phyloP scores from a whole-genome alignment of 495 filamentous ascomycete species.

The Bathelium albidoporum region DNA sequence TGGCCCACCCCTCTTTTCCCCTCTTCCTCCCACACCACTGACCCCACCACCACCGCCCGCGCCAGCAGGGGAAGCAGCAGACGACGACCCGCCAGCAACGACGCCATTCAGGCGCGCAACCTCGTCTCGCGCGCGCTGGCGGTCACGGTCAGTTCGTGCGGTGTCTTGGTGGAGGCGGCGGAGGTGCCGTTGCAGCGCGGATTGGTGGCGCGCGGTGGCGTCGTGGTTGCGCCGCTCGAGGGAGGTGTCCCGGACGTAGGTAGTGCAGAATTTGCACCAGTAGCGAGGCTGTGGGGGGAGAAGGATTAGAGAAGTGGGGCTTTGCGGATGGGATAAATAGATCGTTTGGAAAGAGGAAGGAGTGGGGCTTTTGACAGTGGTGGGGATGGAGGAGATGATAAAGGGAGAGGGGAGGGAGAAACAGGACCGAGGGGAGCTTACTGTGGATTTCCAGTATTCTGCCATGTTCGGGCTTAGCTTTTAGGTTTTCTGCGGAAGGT shows the following conservation, averaged over 20 bases:
- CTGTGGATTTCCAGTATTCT: conserved; percentile 98
- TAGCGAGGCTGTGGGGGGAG: conserved; percentile 55
- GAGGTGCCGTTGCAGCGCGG: conserved; percentile 77
- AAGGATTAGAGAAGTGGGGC: background rate
- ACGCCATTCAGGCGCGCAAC: conserved; percentile 77
- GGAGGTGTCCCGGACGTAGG: conserved; percentile 83
- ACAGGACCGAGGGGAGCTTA: conserved; percentile 25
- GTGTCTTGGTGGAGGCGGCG: conserved; percentile 75
- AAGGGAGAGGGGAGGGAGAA: background rate
- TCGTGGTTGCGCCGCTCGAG: conserved; percentile 88
- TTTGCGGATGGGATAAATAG: background rate
- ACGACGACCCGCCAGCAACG: conserved; percentile 33
- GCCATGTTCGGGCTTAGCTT: conserved; percentile 48
- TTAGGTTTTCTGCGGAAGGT: background rate
- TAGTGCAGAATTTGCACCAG: conserved; percentile 96
- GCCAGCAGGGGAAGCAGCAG: conserved; percentile 13
- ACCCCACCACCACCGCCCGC: conserved; percentile 8
- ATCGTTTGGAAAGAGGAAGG: background rate
- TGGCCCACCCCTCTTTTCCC: conserved; percentile 12
- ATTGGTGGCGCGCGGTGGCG: conserved; percentile 77
- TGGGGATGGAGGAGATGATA: background rate
- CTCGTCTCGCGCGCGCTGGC: conserved; percentile 72
- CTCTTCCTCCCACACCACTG: conserved; percentile 11
- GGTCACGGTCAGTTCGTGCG: conserved; percentile 65
- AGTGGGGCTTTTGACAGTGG: background rate